Evolutionary conservation across 306 rosid species (phyloP), one percentile per base, ranked within the genome.

Genomic region (Acacia confusa): DNA sequence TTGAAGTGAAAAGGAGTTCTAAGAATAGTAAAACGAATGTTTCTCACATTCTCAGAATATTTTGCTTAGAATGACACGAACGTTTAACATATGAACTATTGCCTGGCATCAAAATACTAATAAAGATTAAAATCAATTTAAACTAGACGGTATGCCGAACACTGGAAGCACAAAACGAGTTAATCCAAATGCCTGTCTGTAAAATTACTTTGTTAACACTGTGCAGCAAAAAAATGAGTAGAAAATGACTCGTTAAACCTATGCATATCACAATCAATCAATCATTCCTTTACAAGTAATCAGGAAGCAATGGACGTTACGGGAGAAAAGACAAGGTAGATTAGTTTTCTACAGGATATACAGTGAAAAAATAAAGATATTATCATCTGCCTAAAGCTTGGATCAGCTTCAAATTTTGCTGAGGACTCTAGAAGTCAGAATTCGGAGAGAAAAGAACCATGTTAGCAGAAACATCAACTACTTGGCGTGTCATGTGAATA

Each of bases 381-480:
- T 80, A 84, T 36, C 57, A 50, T 75, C 85, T 67, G 47, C 79
- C 86, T 82, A 74, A 6, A 22, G 45, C 36, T 13, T 27, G 70
- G 58, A 52, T 70, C 74, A 70, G 44, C 68, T 70, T 57, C 44
- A 78, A 74, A 76, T 76, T 76, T 36, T 66, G 27, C 15, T 17
- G 61, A 13, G 74, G 79, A 36, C 79, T 80, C 81, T 79, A 71
- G 60, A 63, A 82, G 79, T 68, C 14, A 76, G n/a, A 67, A 68
- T 68, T 76, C 58, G 81, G 71, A 72, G 41, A 81, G 71, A 72
- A 48, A 75, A 82, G 78, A 87, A 75, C 80, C 75, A 58, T 47
- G 87, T 87, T 84, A 84, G 88, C 86, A 19, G 77, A 86, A 81
- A 83, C 78, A 79, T 69, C 32, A 76, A 83, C 84, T 81, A 63